Conservation (phyloP, 306 rosid genomes). For the Albizia julibrissin region DNA sequence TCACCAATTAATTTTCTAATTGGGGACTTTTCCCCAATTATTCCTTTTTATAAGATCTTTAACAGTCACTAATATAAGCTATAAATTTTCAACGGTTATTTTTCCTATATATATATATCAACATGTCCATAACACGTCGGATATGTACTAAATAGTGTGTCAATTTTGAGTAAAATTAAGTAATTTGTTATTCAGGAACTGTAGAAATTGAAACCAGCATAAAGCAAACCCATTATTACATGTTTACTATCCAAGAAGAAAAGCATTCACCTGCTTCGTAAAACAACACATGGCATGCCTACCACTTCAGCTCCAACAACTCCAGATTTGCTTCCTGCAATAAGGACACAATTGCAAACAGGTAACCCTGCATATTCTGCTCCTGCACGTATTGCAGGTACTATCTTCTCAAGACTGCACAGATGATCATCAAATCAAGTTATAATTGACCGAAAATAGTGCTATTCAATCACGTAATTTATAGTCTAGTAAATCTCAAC, state of each 20-base stretch:
- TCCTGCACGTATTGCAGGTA: slow-evolving; percentile 85
- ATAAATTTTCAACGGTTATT: not conserved
- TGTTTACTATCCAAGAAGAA: slow-evolving; percentile 29
- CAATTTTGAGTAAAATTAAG: not conserved
- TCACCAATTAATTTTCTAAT: no score
- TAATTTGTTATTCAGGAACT: slow-evolving; percentile 16
- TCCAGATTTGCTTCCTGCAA: slow-evolving; percentile 93
- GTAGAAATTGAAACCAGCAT: slow-evolving; percentile 10
- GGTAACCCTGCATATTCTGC: slow-evolving; percentile 77
- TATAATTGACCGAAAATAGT: slow-evolving; percentile 12
- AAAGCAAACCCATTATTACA: slow-evolving; percentile 21
- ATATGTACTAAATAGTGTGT: not conserved
- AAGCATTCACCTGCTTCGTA: slow-evolving; percentile 79
- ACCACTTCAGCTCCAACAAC: slow-evolving; percentile 72
- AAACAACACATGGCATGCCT: slow-evolving; percentile 84
- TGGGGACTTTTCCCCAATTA: no score
- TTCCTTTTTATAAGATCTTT: not conserved
- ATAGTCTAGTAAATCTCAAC: slow-evolving; percentile 17
- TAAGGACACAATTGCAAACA: slow-evolving; percentile 67
- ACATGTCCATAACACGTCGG: not conserved
- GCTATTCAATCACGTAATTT: slow-evolving; percentile 12
- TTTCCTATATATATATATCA: not conserved
- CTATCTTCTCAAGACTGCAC: slow-evolving; percentile 73
- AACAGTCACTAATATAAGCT: not conserved
- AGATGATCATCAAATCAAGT: slow-evolving; percentile 37